Evolutionary conservation across 169 alveolate genomes (phyloP), one percentile per base, ranked within the genome.

Genomic region (Plasmodium billcollinsi): DNA sequence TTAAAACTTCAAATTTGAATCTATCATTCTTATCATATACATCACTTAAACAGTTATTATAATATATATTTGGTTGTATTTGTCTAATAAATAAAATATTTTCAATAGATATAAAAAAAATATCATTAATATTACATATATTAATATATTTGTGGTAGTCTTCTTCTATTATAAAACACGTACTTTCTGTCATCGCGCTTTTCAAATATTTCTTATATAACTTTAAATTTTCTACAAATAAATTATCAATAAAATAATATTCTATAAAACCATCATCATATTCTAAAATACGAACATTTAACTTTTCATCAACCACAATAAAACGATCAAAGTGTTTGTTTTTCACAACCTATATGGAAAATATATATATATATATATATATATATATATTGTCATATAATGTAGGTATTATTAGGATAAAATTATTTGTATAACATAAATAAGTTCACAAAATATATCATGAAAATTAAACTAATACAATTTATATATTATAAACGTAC

Each of bases 301-400:
- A 49, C 66, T 63, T 78, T 49, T 78, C 89, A 78, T 78, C 89
- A 15, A 43, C 89, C 2, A 78, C 43, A 47, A 78, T 56, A 58
- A 78, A 78, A 3, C 26, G 21, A 47, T 78, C 89, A 8, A 65
- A 76, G 7, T 50, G 9, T 58, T 78, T 78, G 3, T 26, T 73
- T 24, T 52, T 69, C 24, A 49, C 78, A 7, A 49, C 14, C 89
- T 78, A 49, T 47, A 26, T 47, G 15, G 54, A n/a, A 39, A 3
- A 21, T 59, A 59, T 18, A 18, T 18, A 61, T 18, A 61, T 18
- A 61, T 61, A 61, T 5, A 61, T 20, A 20, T 18, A 54, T 54
- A 54, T 15, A 54, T 15, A 54, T 12, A 18, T 15, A 12, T 54
- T n/a, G 15, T 14, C 5, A 14, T 15, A 54, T n/a, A 54, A n/a